Evolutionary conservation across 306 rosid genomes (phyloP), one percentile per base, ranked within the genome.

Genomic region (Benincasa hispida): DNA sequence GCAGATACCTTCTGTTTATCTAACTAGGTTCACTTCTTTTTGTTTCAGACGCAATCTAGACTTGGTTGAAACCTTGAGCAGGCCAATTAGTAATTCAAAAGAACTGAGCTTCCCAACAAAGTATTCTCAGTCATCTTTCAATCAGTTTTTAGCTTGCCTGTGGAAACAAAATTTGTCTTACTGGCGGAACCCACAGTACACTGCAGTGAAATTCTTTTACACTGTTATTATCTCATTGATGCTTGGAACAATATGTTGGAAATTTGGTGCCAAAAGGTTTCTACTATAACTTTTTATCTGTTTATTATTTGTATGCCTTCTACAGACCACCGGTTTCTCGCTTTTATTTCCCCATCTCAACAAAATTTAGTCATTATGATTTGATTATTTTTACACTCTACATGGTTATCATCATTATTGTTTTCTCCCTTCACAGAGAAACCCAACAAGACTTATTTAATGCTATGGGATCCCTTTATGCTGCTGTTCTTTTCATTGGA

Each of bases 181-280:
- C 81, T 93, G 98, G 98, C 88, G 98, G 77, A 91, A 91, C 65
- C 98, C 98, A 6, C 98, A 93, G 74, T 93, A 93, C 74, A 89
- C 98, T 60, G 98, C 97, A 65, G 98, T 93, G 81, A 96, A 97
- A 76, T 93, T 89, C 89, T 88, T 93, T 74, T 93, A 93, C 83
- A 93, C 98, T 22, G 84, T 91, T 78, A 91, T 91, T 76, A 93
- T 93, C 87, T 91, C 98, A 35, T 78, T 91, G 83, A 93, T 93
- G 97, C 88, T 93, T 25, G 98, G 98, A 83, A 85, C 97, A 22
- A 93, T 93, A 80, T 93, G 97, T 83, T 93, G 98, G 98, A 91
- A 82, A 91, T 93, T 91, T 78, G 98, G 98, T 17, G 93, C 91
- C 67, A 79, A 83, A 80, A 91, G 98, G 98, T 93, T 47, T 65